Percentiles rank a stretch among this genome's conserved stretches.
Evolutionary conservation across 2,329 filamentous ascomycete genomes (phyloP).

Genomic region (Botrytis galanthina): DNA sequence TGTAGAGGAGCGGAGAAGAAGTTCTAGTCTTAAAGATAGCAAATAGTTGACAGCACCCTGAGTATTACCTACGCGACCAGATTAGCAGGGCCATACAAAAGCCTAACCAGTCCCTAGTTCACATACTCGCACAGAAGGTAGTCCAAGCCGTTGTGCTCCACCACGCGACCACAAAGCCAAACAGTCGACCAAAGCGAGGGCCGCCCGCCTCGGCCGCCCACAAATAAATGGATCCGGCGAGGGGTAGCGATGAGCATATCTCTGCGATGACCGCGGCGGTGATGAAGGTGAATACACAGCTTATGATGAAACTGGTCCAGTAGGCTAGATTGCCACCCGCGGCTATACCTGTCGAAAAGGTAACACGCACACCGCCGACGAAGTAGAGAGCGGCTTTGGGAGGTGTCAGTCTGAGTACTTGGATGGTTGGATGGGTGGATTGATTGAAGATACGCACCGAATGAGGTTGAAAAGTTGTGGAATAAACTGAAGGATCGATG

Average conservation of each 20-base stretch:
- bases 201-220: constrained; percentile 23
- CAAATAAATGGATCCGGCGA: constrained; percentile 25
- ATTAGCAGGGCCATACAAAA: no score
- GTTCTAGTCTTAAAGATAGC: constrained; percentile 15
- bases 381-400: constrained; percentile 54
- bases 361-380: constrained; percentile 58
- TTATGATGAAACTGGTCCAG: constrained; percentile 56
- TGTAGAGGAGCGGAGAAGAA: not conserved
- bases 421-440: not conserved
- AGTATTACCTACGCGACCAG: constrained; percentile 18
- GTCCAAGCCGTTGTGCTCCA: constrained; percentile 26
- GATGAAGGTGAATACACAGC: constrained; percentile 24
- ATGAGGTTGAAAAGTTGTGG: constrained; percentile 59
- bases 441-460: constrained; percentile 36
- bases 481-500: constrained; percentile 56
- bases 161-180: constrained; percentile 24
- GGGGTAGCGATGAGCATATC: constrained; percentile 21
- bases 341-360: constrained; percentile 59
- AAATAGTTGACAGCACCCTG: constrained; percentile 26
- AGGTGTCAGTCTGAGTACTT: not conserved
- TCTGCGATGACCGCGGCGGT: constrained; percentile 25
- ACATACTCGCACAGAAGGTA: constrained; percentile 21
- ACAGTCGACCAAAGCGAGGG: constrained; percentile 20
- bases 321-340: constrained; percentile 61
- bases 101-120: not conserved